phyloP scores from a whole-genome alignment of 257 asterid species.

The Solanum okadae region DNA sequence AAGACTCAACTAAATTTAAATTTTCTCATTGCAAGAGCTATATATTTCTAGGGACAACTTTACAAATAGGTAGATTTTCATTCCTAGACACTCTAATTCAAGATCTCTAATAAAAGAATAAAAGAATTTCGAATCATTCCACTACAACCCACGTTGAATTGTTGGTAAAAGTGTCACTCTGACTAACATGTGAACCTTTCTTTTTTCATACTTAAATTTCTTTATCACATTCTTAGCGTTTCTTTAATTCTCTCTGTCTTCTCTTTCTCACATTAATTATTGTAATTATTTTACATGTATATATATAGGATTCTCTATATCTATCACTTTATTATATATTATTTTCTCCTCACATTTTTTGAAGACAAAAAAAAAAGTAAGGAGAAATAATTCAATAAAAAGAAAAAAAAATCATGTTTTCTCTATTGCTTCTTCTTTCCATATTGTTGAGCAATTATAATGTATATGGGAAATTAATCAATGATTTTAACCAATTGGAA shows the following conservation, averaged over 20 bases:
- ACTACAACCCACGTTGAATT: fast-evolving
- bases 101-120: fast-evolving
- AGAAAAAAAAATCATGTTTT: not conserved
- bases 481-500: not conserved
- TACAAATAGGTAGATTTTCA: not conserved
- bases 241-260: not conserved
- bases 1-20: not conserved
- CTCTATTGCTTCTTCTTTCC: not conserved
- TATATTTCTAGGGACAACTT: not conserved
- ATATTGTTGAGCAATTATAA: not conserved
- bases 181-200: not conserved
- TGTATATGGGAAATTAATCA: constrained; percentile 1
- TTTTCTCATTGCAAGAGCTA: not conserved
- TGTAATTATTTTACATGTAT: not conserved
- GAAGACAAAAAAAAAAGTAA: not conserved
- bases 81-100: fast-evolving
- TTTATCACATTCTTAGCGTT: not conserved
- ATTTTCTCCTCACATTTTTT: not conserved
- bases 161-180: not conserved
- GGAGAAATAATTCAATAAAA: not conserved
- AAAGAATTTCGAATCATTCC: fast-evolving
- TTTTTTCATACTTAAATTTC: not conserved
- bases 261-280: not conserved
- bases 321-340: not conserved
- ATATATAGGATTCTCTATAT: not conserved